Evolutionary conservation across 1,284 basidiomycete species (phyloP), one percentile per base, ranked within the genome.

Genomic region (Marasmius sp.): DNA sequence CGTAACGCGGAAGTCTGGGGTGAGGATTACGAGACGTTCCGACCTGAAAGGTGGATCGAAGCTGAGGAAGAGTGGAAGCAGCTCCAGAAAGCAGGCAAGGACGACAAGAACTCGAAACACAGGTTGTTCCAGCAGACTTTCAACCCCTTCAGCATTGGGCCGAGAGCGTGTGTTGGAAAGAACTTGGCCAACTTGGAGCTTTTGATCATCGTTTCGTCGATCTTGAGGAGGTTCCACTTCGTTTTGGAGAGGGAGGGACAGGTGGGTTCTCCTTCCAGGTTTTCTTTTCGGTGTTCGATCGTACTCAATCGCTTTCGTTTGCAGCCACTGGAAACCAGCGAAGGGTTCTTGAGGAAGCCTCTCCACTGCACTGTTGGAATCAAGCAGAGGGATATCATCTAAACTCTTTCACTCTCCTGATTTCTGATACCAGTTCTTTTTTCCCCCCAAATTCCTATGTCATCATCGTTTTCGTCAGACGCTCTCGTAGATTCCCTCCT

Each of bases 21-120:
- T 10, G 78, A 80, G 9, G 73, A 74, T 62, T 73, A 80, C 5
- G 74, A 80, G 18, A 67, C 66, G 16, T 82, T 79, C 69, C 67
- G 77, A 37, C 79, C 78, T 1, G 82, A 84, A 63, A 69, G 82
- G 5, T 84, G 81, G 82, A 68, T 83, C 3, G 78, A 78, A 37
- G 65, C 67, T 38, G 63, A 51, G 34, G 47, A 58, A 14, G 71
- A 73, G 56, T 63, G 73, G 34, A 69, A 73, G 45, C 70, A 72
- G 12, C 36, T 54, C 34, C 52, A 54, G 20, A 36, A 33, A 6
- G 38, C 38, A 14, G 52, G 52, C 18, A 36, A 36, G 20, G 52
- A 54, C 16, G 52, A 54, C 20, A 34, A 38, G 52, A 37, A 18
- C 34, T 37, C 52, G 34, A 54, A 38, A 18, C n/a, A 54, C 36